Evolutionary conservation across 768 basidiomycete genomes (phyloP).

Genomic region (Boletus rex-veris): DNA sequence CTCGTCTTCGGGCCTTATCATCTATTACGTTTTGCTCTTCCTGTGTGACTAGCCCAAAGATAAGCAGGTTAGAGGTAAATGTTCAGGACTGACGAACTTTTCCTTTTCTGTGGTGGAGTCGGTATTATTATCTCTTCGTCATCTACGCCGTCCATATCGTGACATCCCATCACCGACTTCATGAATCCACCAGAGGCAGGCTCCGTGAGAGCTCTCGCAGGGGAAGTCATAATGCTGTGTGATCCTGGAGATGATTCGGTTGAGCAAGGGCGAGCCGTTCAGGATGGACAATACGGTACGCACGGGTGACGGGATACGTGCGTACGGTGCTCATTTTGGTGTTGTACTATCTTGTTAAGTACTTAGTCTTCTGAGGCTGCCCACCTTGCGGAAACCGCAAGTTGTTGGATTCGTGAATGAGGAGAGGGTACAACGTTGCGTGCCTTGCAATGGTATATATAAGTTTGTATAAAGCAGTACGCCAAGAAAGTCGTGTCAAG

Average conservation of each 20-base stretch:
- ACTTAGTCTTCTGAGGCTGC: background rate
- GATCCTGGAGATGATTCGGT: constrained; percentile 3
- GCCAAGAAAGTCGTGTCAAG: constrained; percentile 8
- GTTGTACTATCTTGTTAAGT: background rate
- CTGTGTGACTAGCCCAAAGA: constrained; percentile 37
- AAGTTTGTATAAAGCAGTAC: constrained; percentile 9
- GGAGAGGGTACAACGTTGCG: background rate
- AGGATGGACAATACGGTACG: background rate
- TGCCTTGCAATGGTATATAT: constrained; percentile 1
- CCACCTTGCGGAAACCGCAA: constrained; percentile 1
- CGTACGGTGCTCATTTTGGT: constrained; percentile 10
- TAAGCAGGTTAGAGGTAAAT: background rate
- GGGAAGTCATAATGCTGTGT: constrained; percentile 10
- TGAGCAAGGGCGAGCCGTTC: background rate
- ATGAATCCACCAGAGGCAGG: constrained; percentile 19
- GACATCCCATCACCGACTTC: constrained; percentile 18
- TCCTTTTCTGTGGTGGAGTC: constrained; percentile 5
- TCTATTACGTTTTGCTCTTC: constrained; percentile 49
- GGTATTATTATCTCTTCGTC: constrained; percentile 14
- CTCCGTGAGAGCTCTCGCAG: constrained; percentile 17
- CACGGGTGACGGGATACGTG: constrained; percentile 9
- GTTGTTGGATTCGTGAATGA: constrained; percentile 4
- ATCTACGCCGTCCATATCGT: constrained; percentile 6
- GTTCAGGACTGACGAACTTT: constrained; percentile 14
- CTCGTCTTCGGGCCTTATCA: constrained; percentile 41